phyloP scores from a whole-genome alignment of 768 basidiomycete genomes.

The Boletus sp. region DNA sequence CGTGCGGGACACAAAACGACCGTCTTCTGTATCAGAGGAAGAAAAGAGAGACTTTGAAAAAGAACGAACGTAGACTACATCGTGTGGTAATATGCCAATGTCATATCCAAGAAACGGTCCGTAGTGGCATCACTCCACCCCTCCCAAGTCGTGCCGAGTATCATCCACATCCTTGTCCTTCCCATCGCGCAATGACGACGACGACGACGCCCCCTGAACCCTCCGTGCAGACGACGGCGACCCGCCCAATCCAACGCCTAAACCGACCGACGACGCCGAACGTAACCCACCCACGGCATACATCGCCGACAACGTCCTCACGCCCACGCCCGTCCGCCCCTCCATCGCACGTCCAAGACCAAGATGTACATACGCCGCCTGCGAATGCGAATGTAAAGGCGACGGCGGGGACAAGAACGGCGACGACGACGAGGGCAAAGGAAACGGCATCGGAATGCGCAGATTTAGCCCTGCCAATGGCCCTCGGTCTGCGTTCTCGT shows the following conservation, averaged over 20 bases:
- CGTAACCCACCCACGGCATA: constrained; percentile 61
- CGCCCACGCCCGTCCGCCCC: constrained; percentile 20
- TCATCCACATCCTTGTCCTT: neutral
- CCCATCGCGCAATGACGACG: too few species aligned
- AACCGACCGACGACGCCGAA: constrained; percentile 31
- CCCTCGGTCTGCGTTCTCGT: constrained; percentile 8
- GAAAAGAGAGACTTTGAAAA: too few species aligned
- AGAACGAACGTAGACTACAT: too few species aligned
- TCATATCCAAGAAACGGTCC: too few species aligned
- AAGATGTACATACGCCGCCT: constrained; percentile 9
- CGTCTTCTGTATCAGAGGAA: too few species aligned
- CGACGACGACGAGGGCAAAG: neutral
- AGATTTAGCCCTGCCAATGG: constrained; percentile 49
- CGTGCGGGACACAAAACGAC: too few species aligned
- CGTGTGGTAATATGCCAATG: too few species aligned
- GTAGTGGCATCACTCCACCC: constrained; percentile 18
- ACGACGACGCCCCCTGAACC: neutral
- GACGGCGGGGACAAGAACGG: neutral
- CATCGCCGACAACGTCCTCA: constrained; percentile 57
- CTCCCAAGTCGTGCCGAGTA: constrained; percentile 17
- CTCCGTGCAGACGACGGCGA: constrained; percentile 12
- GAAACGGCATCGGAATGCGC: constrained; percentile 56
- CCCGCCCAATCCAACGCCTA: constrained; percentile 24
- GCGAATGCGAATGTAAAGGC: neutral
- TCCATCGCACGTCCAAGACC: constrained; percentile 16